Conservation (phyloP, 495 filamentous ascomycete genomes). For the Penicillium ochrochloron region DNA sequence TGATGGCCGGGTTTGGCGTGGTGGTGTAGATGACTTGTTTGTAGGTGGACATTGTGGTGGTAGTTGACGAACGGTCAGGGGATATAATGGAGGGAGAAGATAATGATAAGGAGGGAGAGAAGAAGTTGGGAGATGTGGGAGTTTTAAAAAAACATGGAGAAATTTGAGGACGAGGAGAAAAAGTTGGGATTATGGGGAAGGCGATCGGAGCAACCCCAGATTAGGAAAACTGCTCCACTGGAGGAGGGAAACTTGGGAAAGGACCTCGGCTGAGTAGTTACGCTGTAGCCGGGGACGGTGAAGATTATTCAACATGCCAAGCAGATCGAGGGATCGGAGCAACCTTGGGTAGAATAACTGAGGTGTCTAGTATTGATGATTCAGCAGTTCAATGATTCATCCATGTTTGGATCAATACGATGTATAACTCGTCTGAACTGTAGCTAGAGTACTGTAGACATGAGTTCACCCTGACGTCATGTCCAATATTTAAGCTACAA, state of each 20-base stretch:
- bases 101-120: background rate
- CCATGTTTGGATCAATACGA: background rate
- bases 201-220: constrained; percentile 34
- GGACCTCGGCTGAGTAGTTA: constrained; percentile 30
- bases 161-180: background rate
- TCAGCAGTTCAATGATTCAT: background rate
- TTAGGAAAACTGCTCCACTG: constrained; percentile 37
- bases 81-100: background rate
- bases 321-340: background rate
- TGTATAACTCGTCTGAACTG: too few species aligned
- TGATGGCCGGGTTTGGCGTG: constrained; percentile 43
- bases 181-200: constrained; percentile 3
- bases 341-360: background rate
- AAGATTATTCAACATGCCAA: constrained; percentile 5
- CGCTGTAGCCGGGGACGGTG: background rate
- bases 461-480: constrained; percentile 32
- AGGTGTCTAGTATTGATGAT: background rate
- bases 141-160: background rate
- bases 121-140: background rate
- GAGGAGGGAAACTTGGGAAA: background rate
- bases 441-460: background rate
- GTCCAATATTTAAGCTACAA: constrained; percentile 1
- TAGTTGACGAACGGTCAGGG: background rate
- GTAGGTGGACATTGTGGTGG: constrained; percentile 35
- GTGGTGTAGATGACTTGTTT: constrained; percentile 51